Evolutionary conservation across 345 rosid genomes (phyloP), one percentile per base, ranked within the genome.

Genomic region (Salix brachista): DNA sequence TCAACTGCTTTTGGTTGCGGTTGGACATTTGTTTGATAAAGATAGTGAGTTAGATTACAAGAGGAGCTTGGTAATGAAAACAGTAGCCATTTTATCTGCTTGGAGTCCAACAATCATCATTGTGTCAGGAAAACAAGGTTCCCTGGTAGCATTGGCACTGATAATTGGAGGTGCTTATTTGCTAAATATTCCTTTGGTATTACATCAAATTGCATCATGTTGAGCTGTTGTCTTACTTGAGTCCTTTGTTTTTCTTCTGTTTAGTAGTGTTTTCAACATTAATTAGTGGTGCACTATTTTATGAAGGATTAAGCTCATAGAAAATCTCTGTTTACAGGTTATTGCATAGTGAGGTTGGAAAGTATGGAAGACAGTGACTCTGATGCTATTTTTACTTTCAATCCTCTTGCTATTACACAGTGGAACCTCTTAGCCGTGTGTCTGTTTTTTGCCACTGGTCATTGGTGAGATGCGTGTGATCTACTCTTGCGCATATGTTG

Each of bases 401-500:
- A 86, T 82, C 90, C 93, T 78, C 88, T 91, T 30, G 83, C 91
- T 42, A 87, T 93, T 73, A 80, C 83, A 28, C 96, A 95, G 66
- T 93, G 99, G 99, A 88, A 82, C 81, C 94, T 93, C 25, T 88
- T 91, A 54, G 91, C 97, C 23, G 82, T 89, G 16, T 90, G 92
- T 84, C 83, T 96, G 75, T 93, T 96, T 85, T 95, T 90, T 73
- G 87, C 91, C 82, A 89, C 96, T 36, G 99, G 98, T 75, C 99
- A 96, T 83, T 96, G 98, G 96, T 88, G 85, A 87, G 82, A 67
- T 80, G 61, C 75, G 54, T 73, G 61, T 67, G 52, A 14, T 68
- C 50, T n/a, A 48, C 23, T 18, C 39, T 39, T 70, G n/a, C 19
- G 28, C 62, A 9, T 66, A 14, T 65, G 61, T 54, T 71, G 23